Conservation (phyloP, 768 basidiomycete genomes). For the Tylopilus rubrobrunneus region DNA sequence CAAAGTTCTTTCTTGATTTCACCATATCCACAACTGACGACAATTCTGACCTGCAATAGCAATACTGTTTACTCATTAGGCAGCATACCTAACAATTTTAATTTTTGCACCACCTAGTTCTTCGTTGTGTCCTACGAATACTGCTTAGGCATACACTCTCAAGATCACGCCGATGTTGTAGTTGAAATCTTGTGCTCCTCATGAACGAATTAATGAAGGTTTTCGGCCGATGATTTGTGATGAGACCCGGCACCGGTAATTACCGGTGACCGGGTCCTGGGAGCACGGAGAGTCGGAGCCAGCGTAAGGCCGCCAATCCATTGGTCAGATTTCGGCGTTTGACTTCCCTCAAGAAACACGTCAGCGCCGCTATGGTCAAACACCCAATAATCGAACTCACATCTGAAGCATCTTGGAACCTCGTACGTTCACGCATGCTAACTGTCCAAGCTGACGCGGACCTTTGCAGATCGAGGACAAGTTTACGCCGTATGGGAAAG, state of each 20-base stretch:
- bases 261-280: conserved; percentile 8
- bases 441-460: conserved; percentile 4
- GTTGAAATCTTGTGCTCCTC: conserved; percentile 1
- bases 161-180: conserved; percentile 6
- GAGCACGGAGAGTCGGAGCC: no score
- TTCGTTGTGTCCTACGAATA: conserved; percentile 3
- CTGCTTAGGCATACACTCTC: background rate
- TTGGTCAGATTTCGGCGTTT: no score
- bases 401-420: conserved; percentile 82
- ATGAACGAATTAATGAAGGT: conserved; percentile 8
- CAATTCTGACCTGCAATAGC: conserved; percentile 16
- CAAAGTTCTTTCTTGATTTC: conserved; percentile 2
- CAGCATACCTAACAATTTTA: conserved; percentile 27
- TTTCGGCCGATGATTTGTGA: background rate
- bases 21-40: conserved; percentile 12
- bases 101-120: conserved; percentile 13
- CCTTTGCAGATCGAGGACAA: conserved; percentile 75
- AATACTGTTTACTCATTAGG: conserved; percentile 24
- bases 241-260: conserved; percentile 2
- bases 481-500: conserved; percentile 87
- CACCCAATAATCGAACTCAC: conserved; percentile 78
- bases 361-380: conserved; percentile 45
- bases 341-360: no score
- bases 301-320: no score
- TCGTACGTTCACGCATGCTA: conserved; percentile 44